Evolutionary conservation across 2,329 filamentous ascomycete species (phyloP), one percentile per base, ranked within the genome.

Genomic region (Aureobasidium sp.): DNA sequence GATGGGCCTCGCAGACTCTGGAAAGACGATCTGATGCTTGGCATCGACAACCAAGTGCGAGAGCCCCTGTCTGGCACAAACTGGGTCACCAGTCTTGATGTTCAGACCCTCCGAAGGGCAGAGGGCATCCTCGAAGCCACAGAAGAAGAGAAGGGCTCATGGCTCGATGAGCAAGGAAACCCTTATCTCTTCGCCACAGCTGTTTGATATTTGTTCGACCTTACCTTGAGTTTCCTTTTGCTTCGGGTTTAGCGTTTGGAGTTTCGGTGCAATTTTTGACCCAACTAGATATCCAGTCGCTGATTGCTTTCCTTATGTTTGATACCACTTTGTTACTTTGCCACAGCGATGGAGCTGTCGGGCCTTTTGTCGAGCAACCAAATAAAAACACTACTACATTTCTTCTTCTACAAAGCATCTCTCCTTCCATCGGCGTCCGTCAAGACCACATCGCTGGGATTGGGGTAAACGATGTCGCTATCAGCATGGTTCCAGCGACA

Each of bases 21-120:
- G 80, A 97, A 97, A 75, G 93, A 98, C 66, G 93, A 98, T 71
- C 93, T 97, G 89, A 95, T 96, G 90, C 83, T 98, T 45, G 89
- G 90, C 61, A 90, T 87, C 14, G 90, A 95, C 62, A 90, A 93
- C 64, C 93, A 98, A 71, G 89, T 97, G 32, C 88, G 91, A 64
- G 78, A 95, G 68, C 83, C 83, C 69, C 78, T 96, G 56, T 64
- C 65, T 1, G 66, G 81, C 22, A 83, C 86, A 63, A 78, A 81
- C 1, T 97, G 95, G 66, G 84, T 96, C 34, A 97, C 91, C 6
- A 93, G 97, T 65, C 77, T 98, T 39, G 93, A 97, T 65, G 81
- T 96, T 47, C 85, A 93, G 73, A 96, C 90, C 2, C 70, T 97
- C 66, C 85, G 86, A 68, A 81, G 91, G 27, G 89, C 90, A n/a